Base-by-base conservation (phyloP, 768 basidiomycete species). In the Podaxis sp. region DNA sequence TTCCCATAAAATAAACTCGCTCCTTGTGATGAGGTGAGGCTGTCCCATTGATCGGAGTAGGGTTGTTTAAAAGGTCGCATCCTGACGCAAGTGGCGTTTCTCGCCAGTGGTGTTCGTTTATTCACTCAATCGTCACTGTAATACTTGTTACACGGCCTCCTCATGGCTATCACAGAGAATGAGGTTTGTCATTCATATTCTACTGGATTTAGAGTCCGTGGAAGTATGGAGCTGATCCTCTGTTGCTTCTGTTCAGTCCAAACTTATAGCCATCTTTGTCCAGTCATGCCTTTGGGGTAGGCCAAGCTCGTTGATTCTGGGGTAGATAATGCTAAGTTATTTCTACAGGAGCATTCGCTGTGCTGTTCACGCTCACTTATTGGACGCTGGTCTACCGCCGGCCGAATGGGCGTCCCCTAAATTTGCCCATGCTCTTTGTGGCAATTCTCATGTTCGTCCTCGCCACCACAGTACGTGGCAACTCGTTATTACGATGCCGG, bases 381-480 rank as follows among this genome's bases (percentile, higher is more conserved):
- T 74, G 68, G 67, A 67, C 74, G 37, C 65, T 75, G 62, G 57
- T 72, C 10, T 62, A 63, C 46, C 63, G 67, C 38, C 65, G 69
- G 42, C 69, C 68, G 14, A 55, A 54, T 3, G 69, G 65, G n/a
- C 67, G 66, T 27, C 65, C 68, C 14, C 38, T 72, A 11, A 69
- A 71, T 61, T 70, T 70, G 57, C 61, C 68, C 6, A 75, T 77
- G 72, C 58, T 76, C 3, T 59, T 52, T 10, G 69, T 71, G 28
- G 68, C 74, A 4, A 57, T 73, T 25, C 63, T 68, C 42, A 74
- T 76, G 70, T 72, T 73, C 54, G 60, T 67, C 46, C 61, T 76
- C 14, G 70, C 72, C 23, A 72, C 73, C 28, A 71, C 72, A 65
- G 74, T 73, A 35, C 28, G 70, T 48, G 14, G 23, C 14, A 11